A percentile compares a stretch with the other conserved stretches of the same genome.
Evolutionary conservation across 2,329 filamentous ascomycete genomes (phyloP).

Genomic region (Fusarium tuaranense): DNA sequence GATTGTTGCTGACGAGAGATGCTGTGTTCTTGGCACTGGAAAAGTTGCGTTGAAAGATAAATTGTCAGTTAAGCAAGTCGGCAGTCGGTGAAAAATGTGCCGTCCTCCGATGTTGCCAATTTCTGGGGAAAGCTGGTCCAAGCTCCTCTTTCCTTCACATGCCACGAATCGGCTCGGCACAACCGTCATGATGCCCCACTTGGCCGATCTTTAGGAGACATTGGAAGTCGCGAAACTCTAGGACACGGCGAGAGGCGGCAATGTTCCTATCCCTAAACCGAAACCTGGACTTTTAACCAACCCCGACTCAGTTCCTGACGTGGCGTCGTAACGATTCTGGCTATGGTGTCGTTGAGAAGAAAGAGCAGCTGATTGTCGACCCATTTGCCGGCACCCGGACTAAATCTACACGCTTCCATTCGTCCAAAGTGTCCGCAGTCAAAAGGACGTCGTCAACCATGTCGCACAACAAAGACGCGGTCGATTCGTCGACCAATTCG

Average conservation of each 20-base stretch:
- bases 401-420: slow-evolving; percentile 17
- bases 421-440: slow-evolving; percentile 6
- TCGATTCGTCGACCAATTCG: slow-evolving; percentile 54
- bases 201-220: slow-evolving; percentile 34
- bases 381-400: slow-evolving; percentile 18
- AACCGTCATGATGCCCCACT: slow-evolving; percentile 35
- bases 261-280: slow-evolving; percentile 16
- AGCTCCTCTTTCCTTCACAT: slow-evolving; percentile 43
- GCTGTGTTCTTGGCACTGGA: background rate
- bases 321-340: slow-evolving; percentile 23
- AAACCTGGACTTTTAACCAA: slow-evolving; percentile 20
- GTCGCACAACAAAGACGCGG: slow-evolving; percentile 46
- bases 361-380: slow-evolving; percentile 31
- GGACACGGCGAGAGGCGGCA: slow-evolving; percentile 15
- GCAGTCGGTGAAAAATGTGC: slow-evolving; percentile 16
- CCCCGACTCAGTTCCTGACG: slow-evolving; percentile 12
- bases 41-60: slow-evolving; percentile 11
- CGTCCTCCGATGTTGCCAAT: slow-evolving; percentile 22
- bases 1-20: background rate
- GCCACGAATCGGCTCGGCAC: slow-evolving; percentile 37
- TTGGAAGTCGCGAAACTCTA: slow-evolving; percentile 16
- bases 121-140: slow-evolving; percentile 43
- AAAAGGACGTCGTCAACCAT: slow-evolving; percentile 38
- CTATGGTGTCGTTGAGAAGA: slow-evolving; percentile 36
- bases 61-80: slow-evolving; percentile 12